Evolutionary conservation across 169 alveolate species (phyloP).

Genomic region (Eimeria falciformis): DNA sequence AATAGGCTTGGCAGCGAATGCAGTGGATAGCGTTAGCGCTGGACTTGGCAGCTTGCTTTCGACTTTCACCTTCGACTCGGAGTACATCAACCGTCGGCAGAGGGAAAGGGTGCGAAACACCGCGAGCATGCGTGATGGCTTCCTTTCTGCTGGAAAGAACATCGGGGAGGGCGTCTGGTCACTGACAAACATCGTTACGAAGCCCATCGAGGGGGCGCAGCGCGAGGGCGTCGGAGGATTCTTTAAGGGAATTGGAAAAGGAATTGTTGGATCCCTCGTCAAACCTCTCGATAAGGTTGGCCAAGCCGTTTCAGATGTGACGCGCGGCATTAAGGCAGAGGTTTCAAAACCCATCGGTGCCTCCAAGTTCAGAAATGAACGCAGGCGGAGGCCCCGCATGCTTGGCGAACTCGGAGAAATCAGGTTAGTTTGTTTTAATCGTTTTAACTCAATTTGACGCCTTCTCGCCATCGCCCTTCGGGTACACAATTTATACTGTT

Average conservation of each 20-base stretch:
- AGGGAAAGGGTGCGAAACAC: constrained; percentile 82
- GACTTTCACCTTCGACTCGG: constrained; percentile 91
- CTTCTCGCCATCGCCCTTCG: no score
- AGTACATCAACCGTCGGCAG: constrained; percentile 92
- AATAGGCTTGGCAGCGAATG: constrained; percentile 91
- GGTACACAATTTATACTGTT: no score
- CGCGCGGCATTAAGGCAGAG: constrained; percentile 92
- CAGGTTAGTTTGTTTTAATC: constrained; percentile 8
- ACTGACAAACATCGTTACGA: constrained; percentile 91
- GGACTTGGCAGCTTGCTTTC: constrained; percentile 89
- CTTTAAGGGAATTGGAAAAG: constrained; percentile 92
- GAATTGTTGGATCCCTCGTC: constrained; percentile 94
- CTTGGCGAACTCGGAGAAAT: constrained; percentile 89
- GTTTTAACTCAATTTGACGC: no score
- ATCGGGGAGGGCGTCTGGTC: constrained; percentile 92
- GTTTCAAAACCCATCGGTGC: constrained; percentile 86
- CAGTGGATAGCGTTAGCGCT: constrained; percentile 91
- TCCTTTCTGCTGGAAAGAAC: constrained; percentile 89
- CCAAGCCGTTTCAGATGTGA: constrained; percentile 92
- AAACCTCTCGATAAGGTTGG: constrained; percentile 94
- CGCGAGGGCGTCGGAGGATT: constrained; percentile 93
- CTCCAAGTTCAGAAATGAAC: constrained; percentile 81
- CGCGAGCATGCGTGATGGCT: constrained; percentile 89
- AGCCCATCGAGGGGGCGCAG: constrained; percentile 95
- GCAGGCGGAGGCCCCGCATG: constrained; percentile 91